Base-by-base conservation (phyloP, 306 rosid species). In the Dalbergia cochinchinensis region DNA sequence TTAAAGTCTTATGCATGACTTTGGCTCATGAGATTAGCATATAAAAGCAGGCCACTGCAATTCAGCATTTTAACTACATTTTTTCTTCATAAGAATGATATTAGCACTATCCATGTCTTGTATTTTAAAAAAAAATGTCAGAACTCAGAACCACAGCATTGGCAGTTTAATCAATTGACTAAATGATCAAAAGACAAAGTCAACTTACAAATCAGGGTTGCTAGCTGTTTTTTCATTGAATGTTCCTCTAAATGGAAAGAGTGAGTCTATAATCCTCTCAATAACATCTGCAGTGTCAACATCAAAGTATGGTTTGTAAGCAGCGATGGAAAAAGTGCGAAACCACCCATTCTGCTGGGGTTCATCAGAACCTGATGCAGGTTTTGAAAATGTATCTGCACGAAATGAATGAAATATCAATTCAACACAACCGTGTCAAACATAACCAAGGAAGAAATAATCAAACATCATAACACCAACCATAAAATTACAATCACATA, bases 371-470 rank as follows among this genome's bases (percentile, higher is more conserved):
- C 97, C 57, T 82, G 98, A 78, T 20, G 9, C 85, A 80, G 99
- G 94, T 87, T 92, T 95, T 68, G 98, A 92, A 83, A 95, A 95
- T 76, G 98, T 83, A 84, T 91, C 99, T 95, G 91, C 76, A 74
- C 19, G 76, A 79, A 69, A 73, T 68, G 65, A 83, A 82, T 16
- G 34, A 35, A 74, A 22, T n/a, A 54, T 54, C 62, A 37, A 73
- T 71, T 75, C 31, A 45, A 69, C 76, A 82, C 51, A 42, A 83
- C 58, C 57, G 37, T 31, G 18, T 50, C 39, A 60, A 51, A 71
- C 33, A 77, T 54, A 66, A 26, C 57, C 63, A 63, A 14, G 31
- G 47, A 74, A 78, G n/a, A 47, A 44, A 26, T 16, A 13, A 65
- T 45, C 63, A 39, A 37, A 69, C 8, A 5, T 16, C 9, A 59